phyloP scores from a whole-genome alignment of 345 rosid species.

The Corchorus olitorius region DNA sequence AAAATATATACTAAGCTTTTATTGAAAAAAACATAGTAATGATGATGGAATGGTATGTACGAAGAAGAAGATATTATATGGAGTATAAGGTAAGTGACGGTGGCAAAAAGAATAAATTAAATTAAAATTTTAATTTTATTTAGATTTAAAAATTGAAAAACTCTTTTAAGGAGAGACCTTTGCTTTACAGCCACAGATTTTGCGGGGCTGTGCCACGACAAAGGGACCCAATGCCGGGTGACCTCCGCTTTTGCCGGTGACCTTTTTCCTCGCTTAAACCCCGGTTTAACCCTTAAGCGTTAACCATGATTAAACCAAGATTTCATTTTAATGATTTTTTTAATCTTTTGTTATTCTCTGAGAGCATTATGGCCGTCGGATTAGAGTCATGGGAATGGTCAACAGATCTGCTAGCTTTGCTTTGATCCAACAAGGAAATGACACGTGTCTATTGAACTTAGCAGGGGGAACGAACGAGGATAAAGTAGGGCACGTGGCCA shows the following conservation, averaged over 20 bases:
- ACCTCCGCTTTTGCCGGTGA: constrained; percentile 35
- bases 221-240: constrained; percentile 39
- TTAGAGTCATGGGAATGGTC: neutral
- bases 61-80: neutral
- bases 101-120: neutral
- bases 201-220: constrained; percentile 37
- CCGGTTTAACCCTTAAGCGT: neutral
- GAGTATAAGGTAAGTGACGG: neutral
- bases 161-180: neutral
- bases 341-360: too few species aligned
- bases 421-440: neutral
- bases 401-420: neutral
- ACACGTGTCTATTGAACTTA: neutral
- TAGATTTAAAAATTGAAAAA: neutral
- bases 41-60: too few species aligned
- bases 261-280: neutral
- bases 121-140: neutral
- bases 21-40: too few species aligned
- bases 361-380: neutral
- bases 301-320: neutral
- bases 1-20: too few species aligned
- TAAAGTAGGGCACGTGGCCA: neutral
- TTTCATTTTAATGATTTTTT: neutral
- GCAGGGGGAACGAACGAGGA: too few species aligned
- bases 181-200: constrained; percentile 20